Conservation (phyloP, 2,329 filamentous ascomycete genomes). For the Colletotrichum falcatum region DNA sequence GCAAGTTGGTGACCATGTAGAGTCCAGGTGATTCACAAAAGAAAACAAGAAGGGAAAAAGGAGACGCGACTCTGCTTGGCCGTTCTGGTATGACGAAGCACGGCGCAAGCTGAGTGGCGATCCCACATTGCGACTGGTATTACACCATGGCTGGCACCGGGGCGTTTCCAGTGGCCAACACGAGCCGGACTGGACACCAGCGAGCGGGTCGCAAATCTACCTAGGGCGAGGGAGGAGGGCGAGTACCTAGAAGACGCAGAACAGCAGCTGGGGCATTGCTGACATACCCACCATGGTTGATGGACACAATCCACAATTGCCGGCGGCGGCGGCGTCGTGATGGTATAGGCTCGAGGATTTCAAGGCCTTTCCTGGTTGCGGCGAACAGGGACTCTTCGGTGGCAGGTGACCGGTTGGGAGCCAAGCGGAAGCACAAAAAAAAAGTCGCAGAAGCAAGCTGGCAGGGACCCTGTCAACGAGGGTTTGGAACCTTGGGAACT, state of each 20-base stretch:
- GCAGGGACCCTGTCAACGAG: conserved; percentile 1
- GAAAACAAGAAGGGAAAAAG: no score
- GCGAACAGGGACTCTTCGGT: conserved; percentile 46
- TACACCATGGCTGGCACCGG: background rate
- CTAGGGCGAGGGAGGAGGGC: conserved; percentile 2
- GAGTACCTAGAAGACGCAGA: conserved; percentile 4
- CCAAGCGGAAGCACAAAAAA: conserved; percentile 14
- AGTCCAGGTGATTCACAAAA: conserved; percentile 6
- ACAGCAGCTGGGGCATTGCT: conserved; percentile 16
- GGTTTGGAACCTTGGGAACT: conserved; percentile 4
- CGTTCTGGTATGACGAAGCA: conserved; percentile 25
- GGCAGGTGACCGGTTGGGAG: conserved; percentile 32
- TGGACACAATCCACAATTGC: conserved; percentile 14
- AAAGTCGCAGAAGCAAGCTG: conserved; percentile 23
- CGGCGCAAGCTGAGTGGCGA: conserved; percentile 18
- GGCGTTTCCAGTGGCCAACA: conserved; percentile 1
- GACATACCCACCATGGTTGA: conserved; percentile 31
- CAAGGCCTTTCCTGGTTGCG: conserved; percentile 45
- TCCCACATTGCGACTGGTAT: conserved; percentile 9
- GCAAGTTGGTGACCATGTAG: conserved; percentile 18
- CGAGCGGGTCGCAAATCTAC: background rate
- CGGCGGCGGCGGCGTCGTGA: conserved; percentile 18
- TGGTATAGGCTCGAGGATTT: conserved; percentile 9
- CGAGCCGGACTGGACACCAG: conserved; percentile 11
- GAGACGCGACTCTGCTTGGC: conserved; percentile 19